Percentiles rank a stretch among this genome's conserved stretches.
These are phyloP conservation scores for Ustilago shanxiensis DNA, from an alignment of 1,284 basidiomycete species.

Conservation along the genomic window DNA sequence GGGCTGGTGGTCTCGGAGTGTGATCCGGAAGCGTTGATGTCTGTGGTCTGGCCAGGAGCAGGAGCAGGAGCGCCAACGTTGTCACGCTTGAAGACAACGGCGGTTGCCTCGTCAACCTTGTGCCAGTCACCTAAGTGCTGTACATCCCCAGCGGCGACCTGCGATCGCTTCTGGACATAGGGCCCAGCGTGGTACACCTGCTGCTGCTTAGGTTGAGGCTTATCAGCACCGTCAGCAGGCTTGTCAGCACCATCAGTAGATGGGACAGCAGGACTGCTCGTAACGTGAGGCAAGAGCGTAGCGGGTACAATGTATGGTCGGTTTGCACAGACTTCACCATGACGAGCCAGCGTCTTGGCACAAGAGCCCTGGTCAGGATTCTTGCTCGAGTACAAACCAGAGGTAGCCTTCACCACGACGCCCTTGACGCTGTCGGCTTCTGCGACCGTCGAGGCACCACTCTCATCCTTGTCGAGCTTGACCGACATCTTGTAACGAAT, in stretches of 20 bases:
- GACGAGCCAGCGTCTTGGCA: conserved; percentile 39
- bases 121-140: conserved; percentile 11
- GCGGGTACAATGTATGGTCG: conserved; percentile 41
- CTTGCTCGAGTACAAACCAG: conserved; percentile 29
- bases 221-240: not conserved
- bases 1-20: not conserved
- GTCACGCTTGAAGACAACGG: conserved; percentile 30
- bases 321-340: conserved; percentile 37
- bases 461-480: conserved; percentile 34
- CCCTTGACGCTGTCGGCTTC: conserved; percentile 6
- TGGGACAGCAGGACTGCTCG: not conserved
- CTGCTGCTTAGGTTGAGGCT: not conserved
- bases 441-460: conserved; percentile 14
- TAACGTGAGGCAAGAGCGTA: conserved; percentile 9
- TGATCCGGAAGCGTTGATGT: not conserved
- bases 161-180: conserved; percentile 15
- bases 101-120: not conserved
- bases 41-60: not conserved
- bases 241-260: not conserved
- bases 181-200: conserved; percentile 13
- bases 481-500: conserved; percentile 40
- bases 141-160: not conserved
- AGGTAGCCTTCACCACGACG: conserved; percentile 34
- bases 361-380: conserved; percentile 35
- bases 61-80: not conserved